Base-by-base conservation (phyloP, 2,329 filamentous ascomycete species). In the Pyrenochaeta sp. region DNA sequence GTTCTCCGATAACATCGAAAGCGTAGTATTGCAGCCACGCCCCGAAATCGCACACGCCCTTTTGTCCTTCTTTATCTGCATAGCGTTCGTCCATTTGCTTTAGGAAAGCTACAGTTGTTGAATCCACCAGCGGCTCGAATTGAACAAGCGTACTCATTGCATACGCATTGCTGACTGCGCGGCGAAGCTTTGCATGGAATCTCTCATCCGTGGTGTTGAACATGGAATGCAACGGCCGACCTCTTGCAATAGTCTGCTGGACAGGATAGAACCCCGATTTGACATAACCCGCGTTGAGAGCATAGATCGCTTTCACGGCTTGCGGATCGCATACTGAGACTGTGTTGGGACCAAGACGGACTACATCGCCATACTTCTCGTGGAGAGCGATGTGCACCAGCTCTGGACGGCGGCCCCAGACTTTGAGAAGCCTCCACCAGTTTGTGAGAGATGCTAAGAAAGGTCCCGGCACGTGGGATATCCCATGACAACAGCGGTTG, bases 281-380 rank as follows among this genome's bases (percentile, higher is more conserved):
- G 1, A 41, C 22, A 20, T 45, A 55, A 4, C 45, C 48, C 19
- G 42, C 27, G 23, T 52, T 50, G 14, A 50, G 35, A 3, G 45
- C 43, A 21, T 53, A 53, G 13, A 53, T 51, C 24, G 45, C 48
- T 28, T 46, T 48, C 2, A 44, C 46, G 4, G 75, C 86, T 40
- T 81, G 80, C 0, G 87, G 86, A 51, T 88, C 79, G 1, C 85
- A 79, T 56, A 91, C 89, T 0, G 86, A 88, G 54, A 94, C 78
- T 56, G 94, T 89, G 58, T 89, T 84, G 0, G 90, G 90, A 59
- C 89, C 86, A 54, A 95, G 87, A 15, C 90, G 81, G 14, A 95
- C 85, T 0, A 95, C 73, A 8, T 84, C 84, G 3, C 90, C 90
- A 31, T 87, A 76, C 60, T 84, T 84, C 74, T 86, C 80, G 72